A percentile compares a stretch with the other conserved stretches of the same genome.
Conservation (phyloP, 2,329 filamentous ascomycete genomes). For the Pseudocercospora cruenta region DNA sequence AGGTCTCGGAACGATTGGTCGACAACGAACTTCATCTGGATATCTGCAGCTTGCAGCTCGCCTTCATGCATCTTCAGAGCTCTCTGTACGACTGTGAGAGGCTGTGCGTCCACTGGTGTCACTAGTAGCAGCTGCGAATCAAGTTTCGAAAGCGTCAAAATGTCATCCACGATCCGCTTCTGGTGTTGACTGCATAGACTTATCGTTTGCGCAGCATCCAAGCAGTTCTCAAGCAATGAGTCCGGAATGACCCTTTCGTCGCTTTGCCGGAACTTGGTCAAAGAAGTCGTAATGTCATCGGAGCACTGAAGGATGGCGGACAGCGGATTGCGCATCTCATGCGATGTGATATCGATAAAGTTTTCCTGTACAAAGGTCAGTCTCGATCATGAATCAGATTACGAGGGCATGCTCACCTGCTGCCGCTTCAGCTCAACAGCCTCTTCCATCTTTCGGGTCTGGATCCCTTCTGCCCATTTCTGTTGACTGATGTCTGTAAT, state of each 20-base stretch:
- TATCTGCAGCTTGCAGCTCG: constrained; percentile 70
- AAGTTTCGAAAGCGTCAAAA: constrained; percentile 73
- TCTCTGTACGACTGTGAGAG: constrained; percentile 66
- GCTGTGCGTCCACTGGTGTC: constrained; percentile 70
- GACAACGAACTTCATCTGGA: constrained; percentile 66
- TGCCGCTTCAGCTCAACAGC: constrained; percentile 79
- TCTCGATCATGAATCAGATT: constrained; percentile 32
- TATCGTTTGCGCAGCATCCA: constrained; percentile 78
- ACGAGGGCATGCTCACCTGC: constrained; percentile 50
- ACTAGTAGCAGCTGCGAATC: constrained; percentile 75
- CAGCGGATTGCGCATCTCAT: constrained; percentile 68
- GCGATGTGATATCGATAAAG: constrained; percentile 46
- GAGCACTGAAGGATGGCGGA: constrained; percentile 76
- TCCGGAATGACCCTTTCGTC: constrained; percentile 41
- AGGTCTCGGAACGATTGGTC: constrained; percentile 64
- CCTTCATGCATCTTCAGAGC: constrained; percentile 79
- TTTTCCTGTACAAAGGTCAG: constrained; percentile 35
- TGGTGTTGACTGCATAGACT: constrained; percentile 78
- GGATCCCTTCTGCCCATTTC: constrained; percentile 81
- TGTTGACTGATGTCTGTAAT: constrained; percentile 85
- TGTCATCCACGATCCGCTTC: constrained; percentile 76
- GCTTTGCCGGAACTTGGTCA: constrained; percentile 49
- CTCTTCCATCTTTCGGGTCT: constrained; percentile 76
- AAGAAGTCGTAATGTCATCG: constrained; percentile 68
- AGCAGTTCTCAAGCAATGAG: constrained; percentile 61